A percentile compares a stretch with the other conserved stretches of the same genome.
These are phyloP conservation scores for Paecilomyces fulvus DNA, from an alignment of 2,329 filamentous ascomycete species.

Conservation along the genomic window DNA sequence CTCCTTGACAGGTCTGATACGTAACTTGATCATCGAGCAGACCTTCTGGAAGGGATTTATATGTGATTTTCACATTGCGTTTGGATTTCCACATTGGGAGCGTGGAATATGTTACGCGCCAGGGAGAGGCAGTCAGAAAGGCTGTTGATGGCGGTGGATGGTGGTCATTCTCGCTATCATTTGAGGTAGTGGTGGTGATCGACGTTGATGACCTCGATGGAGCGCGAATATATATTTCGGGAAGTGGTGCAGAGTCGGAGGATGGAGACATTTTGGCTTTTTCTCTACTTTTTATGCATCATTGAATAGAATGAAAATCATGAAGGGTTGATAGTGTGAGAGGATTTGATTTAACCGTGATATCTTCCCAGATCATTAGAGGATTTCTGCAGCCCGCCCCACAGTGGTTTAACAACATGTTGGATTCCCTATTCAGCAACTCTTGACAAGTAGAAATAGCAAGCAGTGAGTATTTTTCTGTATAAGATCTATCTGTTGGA, in stretches of 20 bases:
- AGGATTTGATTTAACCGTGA: too few species aligned
- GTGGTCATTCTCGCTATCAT: not conserved
- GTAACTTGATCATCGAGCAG: not conserved
- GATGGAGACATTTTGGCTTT: not conserved
- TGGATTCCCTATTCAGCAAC: too few species aligned
- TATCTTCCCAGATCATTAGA: too few species aligned
- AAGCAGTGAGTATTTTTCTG: too few species aligned
- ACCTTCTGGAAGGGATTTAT: conserved; percentile 44
- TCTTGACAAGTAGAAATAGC: too few species aligned
- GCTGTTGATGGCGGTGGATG: not conserved
- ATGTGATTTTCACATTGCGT: conserved; percentile 73
- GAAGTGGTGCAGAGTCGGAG: not conserved
- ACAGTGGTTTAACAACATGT: too few species aligned
- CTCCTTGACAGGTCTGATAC: not conserved
- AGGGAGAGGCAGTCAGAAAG: conserved; percentile 9
- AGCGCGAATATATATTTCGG: not conserved
- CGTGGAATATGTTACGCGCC: conserved; percentile 5
- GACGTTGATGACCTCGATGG: not conserved
- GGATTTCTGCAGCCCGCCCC: too few species aligned
- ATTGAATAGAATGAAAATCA: not conserved
- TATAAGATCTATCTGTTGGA: too few species aligned
- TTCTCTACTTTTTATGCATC: not conserved
- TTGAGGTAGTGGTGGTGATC: not conserved
- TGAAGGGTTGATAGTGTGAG: not conserved
- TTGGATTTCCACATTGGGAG: conserved; percentile 31